Conservation (phyloP, 805 yeast genomes). For the Pichia deserticola region DNA sequence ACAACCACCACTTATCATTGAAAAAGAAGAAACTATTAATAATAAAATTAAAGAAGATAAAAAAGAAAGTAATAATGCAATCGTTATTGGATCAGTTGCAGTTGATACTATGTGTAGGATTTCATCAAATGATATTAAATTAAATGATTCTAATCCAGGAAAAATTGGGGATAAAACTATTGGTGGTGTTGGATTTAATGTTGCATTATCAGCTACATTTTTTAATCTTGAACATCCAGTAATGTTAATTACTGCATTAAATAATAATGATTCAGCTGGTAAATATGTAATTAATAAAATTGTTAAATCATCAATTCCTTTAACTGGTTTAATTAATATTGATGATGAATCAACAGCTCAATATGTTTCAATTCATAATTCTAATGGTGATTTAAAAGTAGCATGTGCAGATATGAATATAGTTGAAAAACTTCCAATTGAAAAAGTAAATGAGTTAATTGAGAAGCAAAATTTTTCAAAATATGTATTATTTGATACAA, state of each 20-base stretch:
- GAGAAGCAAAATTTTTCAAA: constrained; percentile 33
- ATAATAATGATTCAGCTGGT: constrained; percentile 48
- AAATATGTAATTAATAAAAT: constrained; percentile 29
- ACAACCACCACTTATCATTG: neutral
- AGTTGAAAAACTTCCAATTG: constrained; percentile 40
- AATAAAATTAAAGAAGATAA: neutral
- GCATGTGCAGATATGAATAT: constrained; percentile 87
- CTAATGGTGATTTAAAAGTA: constrained; percentile 52
- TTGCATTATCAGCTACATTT: constrained; percentile 46
- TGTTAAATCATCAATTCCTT: constrained; percentile 22
- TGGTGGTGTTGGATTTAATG: constrained; percentile 85
- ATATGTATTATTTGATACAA: constrained; percentile 59
- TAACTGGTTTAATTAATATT: constrained; percentile 33
- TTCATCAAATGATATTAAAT: constrained; percentile 14
- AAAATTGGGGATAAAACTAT: constrained; percentile 38
- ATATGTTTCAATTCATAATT: constrained; percentile 62
- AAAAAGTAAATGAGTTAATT: constrained; percentile 38
- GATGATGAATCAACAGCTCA: constrained; percentile 47
- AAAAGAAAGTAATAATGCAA: constrained; percentile 17
- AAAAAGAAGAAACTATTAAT: neutral
- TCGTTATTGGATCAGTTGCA: constrained; percentile 71
- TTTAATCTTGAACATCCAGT: constrained; percentile 26
- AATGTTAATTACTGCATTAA: constrained; percentile 49
- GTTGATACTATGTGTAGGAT: constrained; percentile 60
- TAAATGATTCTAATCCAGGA: constrained; percentile 73